A percentile compares a stretch with the other conserved stretches of the same genome.
Evolutionary conservation across 805 yeast species (phyloP).

Genomic region (Saturnispora galanensis): DNA sequence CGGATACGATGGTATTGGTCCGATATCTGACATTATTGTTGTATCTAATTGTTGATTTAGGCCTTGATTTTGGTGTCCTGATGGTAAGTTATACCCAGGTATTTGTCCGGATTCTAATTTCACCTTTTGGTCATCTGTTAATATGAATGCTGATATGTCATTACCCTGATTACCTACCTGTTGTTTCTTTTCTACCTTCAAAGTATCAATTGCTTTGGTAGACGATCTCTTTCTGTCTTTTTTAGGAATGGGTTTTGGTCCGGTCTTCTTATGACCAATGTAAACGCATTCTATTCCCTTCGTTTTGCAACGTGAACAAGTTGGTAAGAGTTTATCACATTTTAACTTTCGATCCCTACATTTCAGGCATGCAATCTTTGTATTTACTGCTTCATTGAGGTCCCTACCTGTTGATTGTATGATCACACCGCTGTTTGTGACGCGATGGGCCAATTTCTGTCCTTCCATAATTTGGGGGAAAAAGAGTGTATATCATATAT

Average conservation of each 20-base stretch:
- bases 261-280: constrained; percentile 23
- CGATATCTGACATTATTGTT: constrained; percentile 4
- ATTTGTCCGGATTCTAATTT: neutral
- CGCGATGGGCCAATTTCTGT: neutral
- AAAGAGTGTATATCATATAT: neutral
- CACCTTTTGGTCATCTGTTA: constrained; percentile 2
- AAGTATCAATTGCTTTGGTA: neutral
- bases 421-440: neutral
- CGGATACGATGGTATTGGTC: constrained; percentile 7
- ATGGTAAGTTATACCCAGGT: too few relatives aligned
- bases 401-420: neutral
- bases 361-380: constrained; percentile 24
- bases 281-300: constrained; percentile 19
- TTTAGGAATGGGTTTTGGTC: constrained; percentile 20
- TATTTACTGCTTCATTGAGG: constrained; percentile 8
- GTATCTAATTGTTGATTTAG: neutral
- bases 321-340: constrained; percentile 23
- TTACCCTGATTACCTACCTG: neutral
- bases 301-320: constrained; percentile 19
- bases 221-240: neutral
- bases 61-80: too few relatives aligned
- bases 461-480: neutral
- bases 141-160: constrained; percentile 3
- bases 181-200: neutral
- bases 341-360: constrained; percentile 25